Evolutionary conservation across 2,329 filamentous ascomycete species (phyloP).

Genomic region (Colletotrichum sp.): DNA sequence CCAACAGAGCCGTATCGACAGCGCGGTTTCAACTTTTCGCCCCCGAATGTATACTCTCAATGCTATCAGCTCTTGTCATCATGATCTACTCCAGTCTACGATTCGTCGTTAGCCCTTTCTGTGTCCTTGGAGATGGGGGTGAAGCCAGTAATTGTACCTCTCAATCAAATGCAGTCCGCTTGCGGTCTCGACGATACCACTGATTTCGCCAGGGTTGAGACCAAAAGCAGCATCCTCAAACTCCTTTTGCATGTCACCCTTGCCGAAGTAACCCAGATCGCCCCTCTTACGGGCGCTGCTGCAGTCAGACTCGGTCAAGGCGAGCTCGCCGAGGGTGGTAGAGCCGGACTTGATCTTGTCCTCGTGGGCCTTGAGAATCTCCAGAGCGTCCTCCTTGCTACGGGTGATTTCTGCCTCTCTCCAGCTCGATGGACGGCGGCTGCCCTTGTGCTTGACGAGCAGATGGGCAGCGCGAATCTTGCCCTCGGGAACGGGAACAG

Average conservation of each 20-base stretch:
- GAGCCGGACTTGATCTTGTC: constrained; percentile 74
- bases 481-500: constrained; percentile 59
- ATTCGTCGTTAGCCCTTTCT: constrained; percentile 55
- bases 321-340: constrained; percentile 78
- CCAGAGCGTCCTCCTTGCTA: constrained; percentile 82
- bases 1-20: background rate
- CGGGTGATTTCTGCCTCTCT: constrained; percentile 87
- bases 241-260: constrained; percentile 97
- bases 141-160: constrained; percentile 61
- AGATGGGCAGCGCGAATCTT: constrained; percentile 95
- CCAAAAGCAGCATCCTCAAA: constrained; percentile 96
- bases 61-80: background rate
- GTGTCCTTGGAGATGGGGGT: background rate
- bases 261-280: constrained; percentile 93
- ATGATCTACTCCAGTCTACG: constrained; percentile 48
- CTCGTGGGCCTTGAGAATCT: constrained; percentile 79
- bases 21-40: constrained; percentile 3
- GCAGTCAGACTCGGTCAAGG: constrained; percentile 90
- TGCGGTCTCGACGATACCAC: constrained; percentile 86
- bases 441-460: constrained; percentile 90
- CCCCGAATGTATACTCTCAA: background rate
- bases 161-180: constrained; percentile 96
- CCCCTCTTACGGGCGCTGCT: constrained; percentile 93
- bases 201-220: constrained; percentile 87
- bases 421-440: constrained; percentile 91